These are phyloP conservation scores for Candolleomyces efflorescens DNA, from an alignment of 768 basidiomycete genomes.

Conservation along the genomic window DNA sequence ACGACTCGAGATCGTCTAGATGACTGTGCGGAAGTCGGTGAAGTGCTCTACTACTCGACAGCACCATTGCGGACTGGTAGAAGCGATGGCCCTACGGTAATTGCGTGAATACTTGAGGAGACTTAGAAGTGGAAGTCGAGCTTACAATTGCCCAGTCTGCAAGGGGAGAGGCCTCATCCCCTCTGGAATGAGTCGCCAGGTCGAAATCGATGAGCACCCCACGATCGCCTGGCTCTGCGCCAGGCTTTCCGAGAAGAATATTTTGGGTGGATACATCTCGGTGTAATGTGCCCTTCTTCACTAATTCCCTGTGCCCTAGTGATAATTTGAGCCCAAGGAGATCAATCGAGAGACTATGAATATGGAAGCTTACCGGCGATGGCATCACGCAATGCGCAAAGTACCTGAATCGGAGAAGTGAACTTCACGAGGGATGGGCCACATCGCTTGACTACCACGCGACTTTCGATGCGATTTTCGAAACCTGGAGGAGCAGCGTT, in stretches of 20 bases:
- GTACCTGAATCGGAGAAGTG: not conserved
- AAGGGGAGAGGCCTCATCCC: not conserved
- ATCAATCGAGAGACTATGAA: not conserved
- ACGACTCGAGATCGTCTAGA: not conserved
- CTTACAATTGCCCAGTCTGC: not conserved
- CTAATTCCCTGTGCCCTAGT: not conserved
- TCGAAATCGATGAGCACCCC: not conserved
- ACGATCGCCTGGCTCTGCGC: too few relatives aligned
- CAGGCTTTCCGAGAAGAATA: too few relatives aligned
- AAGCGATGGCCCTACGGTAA: too few relatives aligned
- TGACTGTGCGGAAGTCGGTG: not conserved
- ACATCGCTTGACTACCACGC: not conserved
- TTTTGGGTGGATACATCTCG: not conserved
- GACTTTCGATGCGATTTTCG: not conserved
- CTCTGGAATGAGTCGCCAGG: not conserved
- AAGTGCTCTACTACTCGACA: too few relatives aligned
- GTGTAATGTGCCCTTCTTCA: not conserved
- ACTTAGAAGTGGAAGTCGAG: not conserved
- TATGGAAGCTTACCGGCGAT: not conserved
- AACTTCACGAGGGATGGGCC: not conserved
- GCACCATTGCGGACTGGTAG: too few relatives aligned
- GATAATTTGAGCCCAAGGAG: not conserved
- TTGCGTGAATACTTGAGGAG: too few relatives aligned
- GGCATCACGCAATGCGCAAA: not conserved
- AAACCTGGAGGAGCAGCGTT: too few relatives aligned